Percentiles rank a stretch among this genome's conserved stretches.
Evolutionary conservation across 2,329 filamentous ascomycete species (phyloP).

Genomic region (Neopestalotiopsis sp.): DNA sequence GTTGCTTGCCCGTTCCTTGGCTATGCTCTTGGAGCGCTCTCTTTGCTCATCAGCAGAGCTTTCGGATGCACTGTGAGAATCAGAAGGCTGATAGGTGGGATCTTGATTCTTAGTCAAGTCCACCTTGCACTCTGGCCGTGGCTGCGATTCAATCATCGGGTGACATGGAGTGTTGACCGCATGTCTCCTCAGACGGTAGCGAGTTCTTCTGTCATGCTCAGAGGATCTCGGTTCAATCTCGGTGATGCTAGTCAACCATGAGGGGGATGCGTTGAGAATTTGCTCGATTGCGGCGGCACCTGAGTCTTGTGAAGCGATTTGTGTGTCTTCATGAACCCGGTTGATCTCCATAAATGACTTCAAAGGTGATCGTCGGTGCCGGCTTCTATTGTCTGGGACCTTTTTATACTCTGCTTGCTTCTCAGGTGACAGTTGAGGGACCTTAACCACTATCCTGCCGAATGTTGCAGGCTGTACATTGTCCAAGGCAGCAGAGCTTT

Average conservation of each 20-base stretch:
- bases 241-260: slow-evolving; percentile 26
- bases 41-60: background rate
- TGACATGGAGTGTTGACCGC: background rate
- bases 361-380: background rate
- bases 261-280: slow-evolving; percentile 27
- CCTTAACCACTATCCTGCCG: slow-evolving; percentile 12
- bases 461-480: background rate
- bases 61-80: background rate
- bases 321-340: background rate
- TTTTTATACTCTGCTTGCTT: slow-evolving; percentile 16
- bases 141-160: background rate
- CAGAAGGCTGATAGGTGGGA: slow-evolving; percentile 10
- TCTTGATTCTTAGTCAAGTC: background rate
- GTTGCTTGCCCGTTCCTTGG: background rate
- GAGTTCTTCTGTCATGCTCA: background rate
- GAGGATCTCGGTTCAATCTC: background rate
- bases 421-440: background rate
- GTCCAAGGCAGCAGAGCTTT: background rate
- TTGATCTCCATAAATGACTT: slow-evolving; percentile 16
- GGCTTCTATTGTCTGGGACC: background rate
- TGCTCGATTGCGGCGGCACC: slow-evolving; percentile 25
- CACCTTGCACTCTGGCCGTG: background rate
- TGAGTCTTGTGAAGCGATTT: slow-evolving; percentile 18
- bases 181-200: background rate
- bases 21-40: background rate